Evolutionary conservation across 83 land plant species (phyloP).

Genomic region (Picea abies): DNA sequence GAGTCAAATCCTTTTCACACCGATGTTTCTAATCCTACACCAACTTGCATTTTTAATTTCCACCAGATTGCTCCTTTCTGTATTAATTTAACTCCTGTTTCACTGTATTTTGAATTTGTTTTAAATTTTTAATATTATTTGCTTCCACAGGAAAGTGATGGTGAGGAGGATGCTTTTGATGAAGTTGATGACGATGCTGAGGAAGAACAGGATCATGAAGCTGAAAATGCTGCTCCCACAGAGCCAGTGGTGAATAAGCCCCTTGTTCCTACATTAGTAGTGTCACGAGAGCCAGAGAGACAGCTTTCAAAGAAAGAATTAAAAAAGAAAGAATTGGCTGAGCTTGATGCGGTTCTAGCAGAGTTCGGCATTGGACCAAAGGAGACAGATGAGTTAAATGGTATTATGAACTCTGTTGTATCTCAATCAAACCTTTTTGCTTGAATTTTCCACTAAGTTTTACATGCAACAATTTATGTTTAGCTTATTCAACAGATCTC

Average conservation of each 20-base stretch:
- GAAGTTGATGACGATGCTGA: conserved; percentile 74
- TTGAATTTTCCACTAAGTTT: background rate
- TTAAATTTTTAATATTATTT: too few relatives aligned
- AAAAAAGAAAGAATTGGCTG: conserved; percentile 85
- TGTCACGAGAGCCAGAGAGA: conserved; percentile 70
- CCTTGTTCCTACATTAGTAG: conserved; percentile 23
- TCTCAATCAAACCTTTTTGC: background rate
- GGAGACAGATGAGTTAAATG: conserved; percentile 30
- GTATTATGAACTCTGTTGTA: conserved; percentile 21
- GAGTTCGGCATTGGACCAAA: conserved; percentile 55
- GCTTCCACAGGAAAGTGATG: conserved; percentile 61
- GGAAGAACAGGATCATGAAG: conserved; percentile 63
- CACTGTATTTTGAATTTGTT: too few relatives aligned
- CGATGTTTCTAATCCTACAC: background rate
- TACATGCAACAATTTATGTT: background rate
- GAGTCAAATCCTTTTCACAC: background rate
- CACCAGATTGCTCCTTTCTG: too few relatives aligned
- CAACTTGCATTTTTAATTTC: too few relatives aligned
- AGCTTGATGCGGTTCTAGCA: conserved; percentile 80
- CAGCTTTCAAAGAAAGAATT: conserved; percentile 89
- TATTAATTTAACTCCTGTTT: too few relatives aligned
- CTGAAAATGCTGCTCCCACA: conserved; percentile 27
- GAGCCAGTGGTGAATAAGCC: conserved; percentile 36
- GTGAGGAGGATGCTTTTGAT: conserved; percentile 71
- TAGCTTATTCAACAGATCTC: background rate